Base-by-base conservation (phyloP, 768 basidiomycete genomes). In the Lepiota venenata region DNA sequence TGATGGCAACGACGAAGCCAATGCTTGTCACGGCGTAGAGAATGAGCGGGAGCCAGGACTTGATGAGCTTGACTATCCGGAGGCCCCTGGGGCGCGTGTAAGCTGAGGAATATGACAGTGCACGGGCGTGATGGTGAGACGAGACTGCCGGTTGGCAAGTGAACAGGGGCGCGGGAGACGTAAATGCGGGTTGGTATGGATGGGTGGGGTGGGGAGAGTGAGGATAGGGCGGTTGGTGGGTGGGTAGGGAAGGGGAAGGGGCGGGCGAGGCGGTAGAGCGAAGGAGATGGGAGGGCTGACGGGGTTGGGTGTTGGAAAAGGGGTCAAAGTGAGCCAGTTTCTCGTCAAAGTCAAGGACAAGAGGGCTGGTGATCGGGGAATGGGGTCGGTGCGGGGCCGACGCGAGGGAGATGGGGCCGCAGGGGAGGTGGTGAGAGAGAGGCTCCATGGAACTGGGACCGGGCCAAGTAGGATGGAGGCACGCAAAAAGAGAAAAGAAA, bases 1-100 rank as follows among this genome's bases (percentile, higher is more conserved):
- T 87, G 64, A 94, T 83, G n/a, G 88, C 90, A 44, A 87, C 69
- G 35, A 94, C 64, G 61, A 96, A 92, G 11, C 79, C 84, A 35
- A 93, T 73, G 58, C 79, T 92, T 32, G 91, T 93, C 6, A 85
- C 73, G 15, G 78, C 82, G 73, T 94, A 97, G 48, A 85, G 66
- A 55, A 91, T 77, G 53, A 93, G 70, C 36, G 92, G 92, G 22
- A 86, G 68, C 87, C 88, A 93, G 47, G 88, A 82, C 58, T 79
- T 81, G 58, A 90, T 60, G n/a, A 81, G 69, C 58, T 78, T 81
- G 60, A 72, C 70, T 78, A 81, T 80, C 59, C 83, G 77, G 38
- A 80, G 71, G 25, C 75, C 71, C 25, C 74, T 72, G 55, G 80
- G 78, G 50, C 62, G 63, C 40, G 55, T 47, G 50, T 62, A 53